These are phyloP conservation scores for Chlorociboria aeruginascens DNA, from an alignment of 495 filamentous ascomycete genomes.

Conservation along the genomic window DNA sequence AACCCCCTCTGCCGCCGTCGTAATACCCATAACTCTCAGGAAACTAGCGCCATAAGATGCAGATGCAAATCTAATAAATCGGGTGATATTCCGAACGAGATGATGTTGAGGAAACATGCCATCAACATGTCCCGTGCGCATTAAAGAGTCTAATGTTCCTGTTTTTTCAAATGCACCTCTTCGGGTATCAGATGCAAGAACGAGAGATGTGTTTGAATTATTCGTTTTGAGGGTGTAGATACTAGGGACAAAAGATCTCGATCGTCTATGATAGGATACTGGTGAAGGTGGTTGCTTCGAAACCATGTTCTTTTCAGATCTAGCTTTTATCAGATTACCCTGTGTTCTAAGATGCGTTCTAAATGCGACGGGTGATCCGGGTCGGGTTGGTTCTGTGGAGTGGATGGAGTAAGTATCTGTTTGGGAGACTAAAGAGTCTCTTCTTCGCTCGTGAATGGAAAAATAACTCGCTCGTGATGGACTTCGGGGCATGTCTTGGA, in stretches of 20 bases:
- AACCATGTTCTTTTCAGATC: constrained; percentile 33
- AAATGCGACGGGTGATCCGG: constrained; percentile 34
- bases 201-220: constrained; percentile 52
- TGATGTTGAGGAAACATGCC: constrained; percentile 57
- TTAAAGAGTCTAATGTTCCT: constrained; percentile 40
- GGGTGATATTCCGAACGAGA: constrained; percentile 56
- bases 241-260: constrained; percentile 39
- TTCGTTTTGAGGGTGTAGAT: constrained; percentile 59
- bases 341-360: constrained; percentile 37
- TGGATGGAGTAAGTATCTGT: constrained; percentile 49
- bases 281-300: constrained; percentile 12
- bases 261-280: constrained; percentile 24
- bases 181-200: constrained; percentile 38
- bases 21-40: constrained; percentile 56
- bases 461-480: constrained; percentile 35
- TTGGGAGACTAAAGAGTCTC: constrained; percentile 45
- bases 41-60: constrained; percentile 66
- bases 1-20: neutral
- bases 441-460: constrained; percentile 38
- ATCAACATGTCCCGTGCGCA: constrained; percentile 42
- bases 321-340: constrained; percentile 34
- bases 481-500: constrained; percentile 15
- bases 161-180: constrained; percentile 43
- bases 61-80: constrained; percentile 68
- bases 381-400: constrained; percentile 25